A percentile compares a stretch with the other conserved stretches of the same genome.
These are phyloP conservation scores for Flaveria sonorensis DNA, from an alignment of 129 eudicot species.

Conservation along the genomic window DNA sequence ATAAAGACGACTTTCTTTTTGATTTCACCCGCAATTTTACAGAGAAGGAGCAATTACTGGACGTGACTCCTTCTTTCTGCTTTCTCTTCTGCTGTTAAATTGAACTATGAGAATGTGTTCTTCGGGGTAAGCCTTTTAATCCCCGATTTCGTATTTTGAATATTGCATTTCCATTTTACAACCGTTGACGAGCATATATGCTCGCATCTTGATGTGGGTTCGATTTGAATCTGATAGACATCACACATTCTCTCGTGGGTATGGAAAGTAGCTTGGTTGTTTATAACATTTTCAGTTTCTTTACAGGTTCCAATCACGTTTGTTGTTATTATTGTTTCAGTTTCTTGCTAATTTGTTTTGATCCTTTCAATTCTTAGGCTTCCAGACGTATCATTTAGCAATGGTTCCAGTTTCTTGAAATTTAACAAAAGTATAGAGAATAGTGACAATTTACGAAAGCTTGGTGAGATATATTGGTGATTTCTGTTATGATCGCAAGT, in stretches of 20 bases:
- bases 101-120: too few species aligned
- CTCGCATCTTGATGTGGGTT: too few species aligned
- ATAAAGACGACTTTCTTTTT: too few species aligned
- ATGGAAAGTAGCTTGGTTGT: neutral
- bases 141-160: too few species aligned
- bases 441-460: slow-evolving; percentile 42
- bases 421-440: neutral
- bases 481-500: too few species aligned
- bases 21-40: too few species aligned
- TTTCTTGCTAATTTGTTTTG: slow-evolving; percentile 47
- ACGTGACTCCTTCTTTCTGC: too few species aligned
- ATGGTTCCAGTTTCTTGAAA: slow-evolving; percentile 23
- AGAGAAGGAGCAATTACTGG: too few species aligned
- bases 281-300: neutral
- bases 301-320: slow-evolving; percentile 34
- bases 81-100: too few species aligned
- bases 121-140: too few species aligned
- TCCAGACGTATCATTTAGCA: slow-evolving; percentile 41
- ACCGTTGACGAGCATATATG: too few species aligned
- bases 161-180: neutral
- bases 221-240: too few species aligned
- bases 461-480: slow-evolving; percentile 43
- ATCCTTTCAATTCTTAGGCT: slow-evolving; percentile 50
- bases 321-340: slow-evolving; percentile 33
- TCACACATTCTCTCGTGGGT: neutral